Evolutionary conservation across 805 yeast genomes (phyloP), one percentile per base, ranked within the genome.

Genomic region (Candida argentea): DNA sequence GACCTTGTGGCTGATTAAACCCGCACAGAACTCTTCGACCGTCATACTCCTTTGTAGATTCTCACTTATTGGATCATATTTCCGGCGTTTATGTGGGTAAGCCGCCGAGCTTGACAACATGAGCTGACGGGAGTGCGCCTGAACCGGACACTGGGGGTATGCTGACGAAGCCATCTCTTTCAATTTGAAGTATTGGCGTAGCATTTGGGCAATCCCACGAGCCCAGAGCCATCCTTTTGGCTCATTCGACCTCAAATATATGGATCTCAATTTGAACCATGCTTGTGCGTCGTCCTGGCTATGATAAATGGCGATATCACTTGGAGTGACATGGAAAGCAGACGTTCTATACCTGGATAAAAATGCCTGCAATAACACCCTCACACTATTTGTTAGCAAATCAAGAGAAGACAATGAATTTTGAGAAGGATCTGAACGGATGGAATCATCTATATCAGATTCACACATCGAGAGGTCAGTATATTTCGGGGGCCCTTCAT

Each of bases 201-300:
- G 17, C 3, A 70, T 35, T 22, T 41, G 50, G 1, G 51, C 31
- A 5, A 62, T 16, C 0, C 70, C 72, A 5, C 43, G 29, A 1
- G 52, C 29, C 4, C 57, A 35, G 8, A 71, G 42, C 78, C 78
- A 73, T 0, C 58, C 45, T 6, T 34, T 37, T 24, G 31, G 25
- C 17, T 42, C 31, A 7, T 33, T 22, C 5, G 51, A 37, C n/a
- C 20, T 29, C 20, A 55, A 35, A 22, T 35, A 40, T 2, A 55
- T 42, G 5, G 49, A 35, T 5, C 31, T 36, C 7, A 57, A 35
- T 5, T 37, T 31, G 26, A 50, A 54, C 61, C 61, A 52, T 14
- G 42, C 26, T 19, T 15, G 14, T 5, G 24, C 30, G 16, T 18
- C 9, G 16, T 7, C 5, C 12, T 7, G 4, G 5, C 20, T 16